Evolutionary conservation across 2,329 filamentous ascomycete genomes (phyloP), one percentile per base, ranked within the genome.

Genomic region (Daldinia sp.): DNA sequence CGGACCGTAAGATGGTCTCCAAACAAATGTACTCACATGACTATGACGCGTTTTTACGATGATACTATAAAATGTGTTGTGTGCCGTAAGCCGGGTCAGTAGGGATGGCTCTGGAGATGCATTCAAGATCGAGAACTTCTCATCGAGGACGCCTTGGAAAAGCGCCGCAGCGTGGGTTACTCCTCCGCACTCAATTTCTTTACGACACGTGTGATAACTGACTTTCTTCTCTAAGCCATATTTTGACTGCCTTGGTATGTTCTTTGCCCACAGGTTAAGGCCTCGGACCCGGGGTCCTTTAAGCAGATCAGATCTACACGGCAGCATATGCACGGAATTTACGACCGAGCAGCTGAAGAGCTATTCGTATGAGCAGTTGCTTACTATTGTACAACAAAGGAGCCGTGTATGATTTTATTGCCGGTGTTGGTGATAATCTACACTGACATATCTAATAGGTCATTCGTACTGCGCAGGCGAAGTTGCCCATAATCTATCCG

Each of bases 61-160:
- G 60, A 77, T 17, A 73, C 80, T 25, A 74, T 80, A 47, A 71
- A 74, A 15, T 95, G 92, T 76, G 77, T 82, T 6, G 72, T 81
- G 21, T 95, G 92, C 70, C 78, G 78, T 35, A 77, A 78, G 37
- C 75, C 76, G 1, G 85, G 89, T 0, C 77, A 81, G 13, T 81
- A 89, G 54, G 90, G 90, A 23, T 95, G 90, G 85, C 77, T 95
- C 19, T 95, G 92, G 75, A 81, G 84, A 61, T 95, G 92, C 75
- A 60, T 72, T 19, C 68, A 73, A 43, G 77, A 79, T 49, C 68
- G 77, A 47, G 73, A 75, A 67, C 70, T 77, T 13, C 69, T 79
- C 37, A 70, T 84, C 27, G 75, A 79, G 15, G 75, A 79, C 39
- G 74, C 75, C 15, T 68, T 76, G 10, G 66, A 72, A 25, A 70